These are phyloP conservation scores for Penicillium rolfsii DNA, from an alignment of 2,329 filamentous ascomycete species.

Conservation along the genomic window DNA sequence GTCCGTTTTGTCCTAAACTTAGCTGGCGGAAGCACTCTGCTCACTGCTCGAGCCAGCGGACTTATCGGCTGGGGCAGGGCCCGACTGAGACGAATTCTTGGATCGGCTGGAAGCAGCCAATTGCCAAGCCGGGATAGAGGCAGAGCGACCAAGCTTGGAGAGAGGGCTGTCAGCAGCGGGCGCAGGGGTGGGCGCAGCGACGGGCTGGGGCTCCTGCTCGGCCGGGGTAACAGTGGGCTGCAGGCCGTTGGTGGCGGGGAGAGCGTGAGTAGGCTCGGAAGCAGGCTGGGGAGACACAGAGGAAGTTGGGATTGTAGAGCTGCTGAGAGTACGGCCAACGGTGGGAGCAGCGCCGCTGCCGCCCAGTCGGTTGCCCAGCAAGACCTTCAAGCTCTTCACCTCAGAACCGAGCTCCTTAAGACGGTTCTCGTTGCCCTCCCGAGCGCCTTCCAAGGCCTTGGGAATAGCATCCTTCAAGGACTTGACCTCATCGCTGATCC, in stretches of 20 bases:
- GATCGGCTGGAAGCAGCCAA: conserved; percentile 67
- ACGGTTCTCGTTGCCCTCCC: conserved; percentile 77
- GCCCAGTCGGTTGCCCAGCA: conserved; percentile 69
- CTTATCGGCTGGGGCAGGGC: conserved; percentile 26
- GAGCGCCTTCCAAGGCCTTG: conserved; percentile 83
- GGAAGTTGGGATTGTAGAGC: conserved; percentile 27
- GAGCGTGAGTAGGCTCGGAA: conserved; percentile 28
- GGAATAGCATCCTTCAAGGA: conserved; percentile 83
- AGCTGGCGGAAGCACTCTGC: conserved; percentile 38
- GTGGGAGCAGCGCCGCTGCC: conserved; percentile 38
- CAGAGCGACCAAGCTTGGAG: conserved; percentile 54
- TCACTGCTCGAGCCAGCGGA: conserved; percentile 29
- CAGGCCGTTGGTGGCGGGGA: conserved; percentile 32
- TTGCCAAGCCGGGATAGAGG: conserved; percentile 79
- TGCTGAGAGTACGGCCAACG: conserved; percentile 36
- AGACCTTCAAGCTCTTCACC: conserved; percentile 86
- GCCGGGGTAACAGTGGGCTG: conserved; percentile 35
- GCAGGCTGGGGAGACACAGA: conserved; percentile 26
- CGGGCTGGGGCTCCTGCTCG: conserved; percentile 33
- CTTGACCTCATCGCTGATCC: conserved; percentile 83
- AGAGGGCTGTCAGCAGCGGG: conserved; percentile 52
- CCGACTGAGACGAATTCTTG: conserved; percentile 39
- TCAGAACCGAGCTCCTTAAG: conserved; percentile 85
- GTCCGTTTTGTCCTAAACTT: conserved; percentile 15
- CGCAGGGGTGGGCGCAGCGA: conserved; percentile 32